A percentile compares a stretch with the other conserved stretches of the same genome.
phyloP scores from a whole-genome alignment of 2,329 filamentous ascomycete genomes.

The Calonectria pauciramosa region DNA sequence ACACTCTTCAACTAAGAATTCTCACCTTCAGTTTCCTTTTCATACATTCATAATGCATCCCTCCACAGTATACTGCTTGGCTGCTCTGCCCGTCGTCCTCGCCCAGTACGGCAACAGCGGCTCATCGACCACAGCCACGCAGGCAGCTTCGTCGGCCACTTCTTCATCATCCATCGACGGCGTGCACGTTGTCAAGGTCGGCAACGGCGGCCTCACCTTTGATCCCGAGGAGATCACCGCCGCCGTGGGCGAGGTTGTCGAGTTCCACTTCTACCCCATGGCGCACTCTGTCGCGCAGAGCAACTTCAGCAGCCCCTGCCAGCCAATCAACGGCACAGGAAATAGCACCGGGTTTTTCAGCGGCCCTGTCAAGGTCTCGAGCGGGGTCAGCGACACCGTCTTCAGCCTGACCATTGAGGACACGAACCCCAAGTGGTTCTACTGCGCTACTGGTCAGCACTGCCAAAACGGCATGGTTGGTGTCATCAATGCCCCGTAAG shows the following conservation, averaged over 20 bases:
- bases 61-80: conserved; percentile 31
- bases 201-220: conserved; percentile 57
- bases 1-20: not conserved
- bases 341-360: conserved; percentile 62
- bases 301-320: conserved; percentile 71
- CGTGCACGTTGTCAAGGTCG: conserved; percentile 43
- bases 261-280: conserved; percentile 59
- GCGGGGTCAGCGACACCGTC: conserved; percentile 33
- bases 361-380: conserved; percentile 31
- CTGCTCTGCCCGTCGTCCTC: conserved; percentile 27
- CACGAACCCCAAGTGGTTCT: conserved; percentile 73
- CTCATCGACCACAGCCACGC: not conserved
- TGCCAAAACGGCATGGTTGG: conserved; percentile 74
- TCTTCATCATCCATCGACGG: not conserved
- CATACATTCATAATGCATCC: conserved; percentile 31
- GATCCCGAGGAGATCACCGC: conserved; percentile 65
- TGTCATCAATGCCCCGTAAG: conserved; percentile 52
- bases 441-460: conserved; percentile 71
- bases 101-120: conserved; percentile 25
- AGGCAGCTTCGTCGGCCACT: not conserved
- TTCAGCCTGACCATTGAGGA: conserved; percentile 47
- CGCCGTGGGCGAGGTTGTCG: conserved; percentile 60
- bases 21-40: not conserved
- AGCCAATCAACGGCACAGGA: conserved; percentile 63
- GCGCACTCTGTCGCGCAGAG: conserved; percentile 75